These are phyloP conservation scores for Elaeagnus macrophylla DNA, from an alignment of 306 rosid genomes.

Conservation along the genomic window DNA sequence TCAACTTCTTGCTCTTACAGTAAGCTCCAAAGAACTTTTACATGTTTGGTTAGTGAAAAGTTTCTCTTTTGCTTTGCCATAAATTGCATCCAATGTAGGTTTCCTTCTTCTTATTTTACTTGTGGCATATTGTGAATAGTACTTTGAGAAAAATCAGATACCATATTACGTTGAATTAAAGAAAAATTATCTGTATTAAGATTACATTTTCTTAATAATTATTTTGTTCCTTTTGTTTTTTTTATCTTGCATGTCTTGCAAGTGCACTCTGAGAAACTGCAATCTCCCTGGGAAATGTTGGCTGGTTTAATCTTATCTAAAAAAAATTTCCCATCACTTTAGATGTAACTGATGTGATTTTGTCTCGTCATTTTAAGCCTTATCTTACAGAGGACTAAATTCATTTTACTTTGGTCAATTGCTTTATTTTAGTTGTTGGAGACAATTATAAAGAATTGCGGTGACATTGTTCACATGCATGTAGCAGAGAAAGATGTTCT, in stretches of 20 bases:
- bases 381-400: slow-evolving; percentile 25
- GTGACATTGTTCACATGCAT: slow-evolving; percentile 96
- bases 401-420: slow-evolving; percentile 16
- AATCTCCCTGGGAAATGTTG: too few species aligned
- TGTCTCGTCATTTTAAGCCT: slow-evolving; percentile 5
- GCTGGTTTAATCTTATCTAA: too few species aligned
- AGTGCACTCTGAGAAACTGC: too few species aligned
- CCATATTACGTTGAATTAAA: too few species aligned
- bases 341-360: neutral
- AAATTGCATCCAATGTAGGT: neutral
- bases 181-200: too few species aligned
- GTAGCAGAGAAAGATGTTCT: slow-evolving; percentile 93
- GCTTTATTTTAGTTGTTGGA: slow-evolving; percentile 75
- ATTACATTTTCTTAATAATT: too few species aligned
- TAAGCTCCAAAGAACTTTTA: slow-evolving; percentile 23
- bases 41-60: neutral
- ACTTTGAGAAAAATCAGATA: too few species aligned
- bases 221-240: too few species aligned
- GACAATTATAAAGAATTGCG: slow-evolving; percentile 88
- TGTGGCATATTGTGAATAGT: too few species aligned
- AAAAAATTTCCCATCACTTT: neutral
- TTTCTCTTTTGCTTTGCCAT: neutral
- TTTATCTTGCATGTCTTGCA: too few species aligned
- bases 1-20: slow-evolving; percentile 87
- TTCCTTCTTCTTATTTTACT: too few species aligned